These are phyloP conservation scores for Xylaria sp. DNA, from an alignment of 495 filamentous ascomycete genomes.

Conservation along the genomic window DNA sequence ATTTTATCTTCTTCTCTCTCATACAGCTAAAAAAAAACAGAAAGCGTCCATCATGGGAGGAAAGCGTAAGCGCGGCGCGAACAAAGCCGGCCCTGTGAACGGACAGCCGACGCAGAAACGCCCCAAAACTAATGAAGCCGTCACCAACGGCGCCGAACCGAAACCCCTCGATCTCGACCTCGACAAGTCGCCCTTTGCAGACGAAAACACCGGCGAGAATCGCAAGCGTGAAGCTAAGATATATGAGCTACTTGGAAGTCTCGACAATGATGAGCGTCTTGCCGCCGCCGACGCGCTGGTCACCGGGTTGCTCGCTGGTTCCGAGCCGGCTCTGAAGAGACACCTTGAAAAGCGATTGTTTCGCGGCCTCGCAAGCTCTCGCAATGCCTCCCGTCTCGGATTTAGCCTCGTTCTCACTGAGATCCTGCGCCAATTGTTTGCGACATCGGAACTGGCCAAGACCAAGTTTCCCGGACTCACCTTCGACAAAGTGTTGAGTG, in stretches of 20 bases:
- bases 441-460: conserved; percentile 46
- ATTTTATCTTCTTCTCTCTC: not conserved
- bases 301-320: conserved; percentile 49
- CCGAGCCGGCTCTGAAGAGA: conserved; percentile 54
- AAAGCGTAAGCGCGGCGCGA: conserved; percentile 53
- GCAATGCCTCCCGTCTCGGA: conserved; percentile 88
- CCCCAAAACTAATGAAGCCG: conserved; percentile 45
- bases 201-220: conserved; percentile 49
- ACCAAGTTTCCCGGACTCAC: conserved; percentile 57
- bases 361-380: conserved; percentile 85
- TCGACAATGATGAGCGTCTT: conserved; percentile 57
- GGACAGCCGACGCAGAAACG: conserved; percentile 50
- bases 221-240: conserved; percentile 56
- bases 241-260: conserved; percentile 60
- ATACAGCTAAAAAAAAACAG: not conserved
- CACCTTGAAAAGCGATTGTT: conserved; percentile 73
- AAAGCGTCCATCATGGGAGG: conserved; percentile 13
- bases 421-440: conserved; percentile 70
- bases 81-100: conserved; percentile 40
- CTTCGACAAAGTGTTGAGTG: conserved; percentile 63
- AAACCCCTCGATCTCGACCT: conserved; percentile 43
- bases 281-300: conserved; percentile 58
- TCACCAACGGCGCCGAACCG: conserved; percentile 38
- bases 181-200: conserved; percentile 53
- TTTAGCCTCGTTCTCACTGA: conserved; percentile 91